Evolutionary conservation across 2,329 filamentous ascomycete species (phyloP).

Genomic region (Cytospora paraplurivora): DNA sequence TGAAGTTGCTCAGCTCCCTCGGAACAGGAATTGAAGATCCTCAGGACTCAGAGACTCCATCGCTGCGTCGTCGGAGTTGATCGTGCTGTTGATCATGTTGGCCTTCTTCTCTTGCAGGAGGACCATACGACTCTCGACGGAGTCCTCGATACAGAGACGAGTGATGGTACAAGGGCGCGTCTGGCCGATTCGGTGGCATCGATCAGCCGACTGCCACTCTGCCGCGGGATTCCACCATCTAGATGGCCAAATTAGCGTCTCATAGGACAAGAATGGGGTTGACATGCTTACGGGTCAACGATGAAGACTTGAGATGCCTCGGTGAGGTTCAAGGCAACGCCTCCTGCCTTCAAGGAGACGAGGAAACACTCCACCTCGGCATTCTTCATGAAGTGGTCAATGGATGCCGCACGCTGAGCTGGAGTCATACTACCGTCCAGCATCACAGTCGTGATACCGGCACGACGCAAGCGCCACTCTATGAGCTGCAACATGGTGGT

Average conservation of each 20-base stretch:
- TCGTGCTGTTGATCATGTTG: slow-evolving; percentile 95
- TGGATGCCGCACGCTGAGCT: slow-evolving; percentile 86
- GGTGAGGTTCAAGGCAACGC: slow-evolving; percentile 91
- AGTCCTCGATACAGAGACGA: slow-evolving; percentile 93
- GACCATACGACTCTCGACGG: slow-evolving; percentile 94
- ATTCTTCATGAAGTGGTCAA: slow-evolving; percentile 96
- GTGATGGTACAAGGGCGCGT: slow-evolving; percentile 92
- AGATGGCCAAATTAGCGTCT: slow-evolving; percentile 21
- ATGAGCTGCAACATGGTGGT: slow-evolving; percentile 97
- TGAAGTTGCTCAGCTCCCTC: slow-evolving; percentile 53
- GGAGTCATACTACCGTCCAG: slow-evolving; percentile 97
- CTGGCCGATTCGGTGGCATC: slow-evolving; percentile 93
- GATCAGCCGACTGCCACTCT: slow-evolving; percentile 96
- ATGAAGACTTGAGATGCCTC: slow-evolving; percentile 96
- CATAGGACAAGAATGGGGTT: background rate
- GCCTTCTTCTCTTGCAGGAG: slow-evolving; percentile 98
- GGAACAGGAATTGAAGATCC: slow-evolving; percentile 96
- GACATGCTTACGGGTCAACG: slow-evolving; percentile 77
- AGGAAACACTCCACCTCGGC: slow-evolving; percentile 93
- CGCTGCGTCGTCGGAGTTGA: slow-evolving; percentile 88
- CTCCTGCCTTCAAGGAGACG: slow-evolving; percentile 93
- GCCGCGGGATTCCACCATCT: slow-evolving; percentile 99
- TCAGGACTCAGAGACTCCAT: slow-evolving; percentile 89
- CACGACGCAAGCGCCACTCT: slow-evolving; percentile 92
- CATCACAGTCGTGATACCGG: slow-evolving; percentile 98